Base-by-base conservation (phyloP, 129 eudicot genomes). In the Apium graveolens region DNA sequence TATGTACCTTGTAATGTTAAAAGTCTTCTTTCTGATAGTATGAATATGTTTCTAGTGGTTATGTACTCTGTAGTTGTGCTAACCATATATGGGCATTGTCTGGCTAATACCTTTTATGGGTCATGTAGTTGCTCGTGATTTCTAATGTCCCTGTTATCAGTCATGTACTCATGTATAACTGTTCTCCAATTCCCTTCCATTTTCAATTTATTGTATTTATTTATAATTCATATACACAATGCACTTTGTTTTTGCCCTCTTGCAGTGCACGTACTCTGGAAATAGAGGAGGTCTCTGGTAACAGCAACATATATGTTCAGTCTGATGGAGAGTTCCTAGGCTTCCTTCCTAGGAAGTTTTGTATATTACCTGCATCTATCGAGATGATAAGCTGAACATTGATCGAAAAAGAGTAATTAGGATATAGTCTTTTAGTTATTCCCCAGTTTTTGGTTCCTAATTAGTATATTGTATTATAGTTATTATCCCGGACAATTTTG, bases 281-380 rank as follows among this genome's bases (percentile, higher is more conserved):
- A 84, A 91, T 95, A 32, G 97, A 90, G 86, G 92, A 90, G 85
- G 92, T 90, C 11, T 83, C 48, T 27, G 82, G 86, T 62, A 81
- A 79, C 71, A 74, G 77, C 80, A 81, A 83, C 84, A 86, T 95
- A 13, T 88, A 72, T 71, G 93, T 95, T 79, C 97, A 95, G 84
- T 90, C 96, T 26, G 99, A 95, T 85, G 99, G 99, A 57, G 99
- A 95, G 79, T 81, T 81, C 85, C 76, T 95, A 44, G 99, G 99
- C 29, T 95, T 92, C 78, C 99, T 95, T 81, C 99, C 99, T n/a
- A 86, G 87, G 70, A 95, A 92, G 77, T 89, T 95, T 37, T 71
- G 82, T 49, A 85, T 95, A 80, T 74, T 95, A 82, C 94, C 99
- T 26, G 89, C 86, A 81, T 91, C 87, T 70, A 86, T 95, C 73